phyloP scores from a whole-genome alignment of 768 basidiomycete genomes.

The Galerina marginata region DNA sequence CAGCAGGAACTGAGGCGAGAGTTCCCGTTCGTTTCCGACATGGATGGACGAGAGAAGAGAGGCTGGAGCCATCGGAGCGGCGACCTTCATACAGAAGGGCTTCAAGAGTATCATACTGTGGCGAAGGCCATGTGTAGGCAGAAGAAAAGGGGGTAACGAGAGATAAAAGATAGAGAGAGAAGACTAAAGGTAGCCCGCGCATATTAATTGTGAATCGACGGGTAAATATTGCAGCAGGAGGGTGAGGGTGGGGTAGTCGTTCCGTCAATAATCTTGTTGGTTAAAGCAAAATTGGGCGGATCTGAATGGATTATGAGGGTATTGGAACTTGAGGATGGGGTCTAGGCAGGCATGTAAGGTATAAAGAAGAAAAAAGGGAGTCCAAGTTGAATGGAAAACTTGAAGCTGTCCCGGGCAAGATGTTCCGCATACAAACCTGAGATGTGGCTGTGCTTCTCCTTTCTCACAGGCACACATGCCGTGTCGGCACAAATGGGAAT shows the following conservation, averaged over 20 bases:
- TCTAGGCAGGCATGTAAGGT: conserved; percentile 2
- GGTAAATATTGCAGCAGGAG: conserved; percentile 1
- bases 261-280: background rate
- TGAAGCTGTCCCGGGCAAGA: conserved; percentile 1
- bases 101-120: conserved; percentile 42
- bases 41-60: conserved; percentile 37
- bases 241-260: background rate
- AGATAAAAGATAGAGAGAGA: conserved; percentile 23
- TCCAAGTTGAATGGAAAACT: background rate
- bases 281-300: background rate
- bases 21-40: conserved; percentile 37
- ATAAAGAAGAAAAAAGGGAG: conserved; percentile 2
- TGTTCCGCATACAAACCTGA: background rate
- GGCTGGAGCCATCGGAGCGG: conserved; percentile 36
- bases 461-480: too few species aligned
- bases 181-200: conserved; percentile 14
- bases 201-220: conserved; percentile 1
- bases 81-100: conserved; percentile 38
- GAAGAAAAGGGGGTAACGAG: conserved; percentile 23
- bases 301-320: background rate
- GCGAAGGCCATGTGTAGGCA: conserved; percentile 41
- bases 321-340: background rate
- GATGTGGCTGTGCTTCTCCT: too few species aligned
- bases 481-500: too few species aligned
- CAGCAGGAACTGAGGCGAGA: conserved; percentile 35